Conservation (phyloP, 192 early-diverging fungal genomes). For the Backusella mclennaniae region DNA sequence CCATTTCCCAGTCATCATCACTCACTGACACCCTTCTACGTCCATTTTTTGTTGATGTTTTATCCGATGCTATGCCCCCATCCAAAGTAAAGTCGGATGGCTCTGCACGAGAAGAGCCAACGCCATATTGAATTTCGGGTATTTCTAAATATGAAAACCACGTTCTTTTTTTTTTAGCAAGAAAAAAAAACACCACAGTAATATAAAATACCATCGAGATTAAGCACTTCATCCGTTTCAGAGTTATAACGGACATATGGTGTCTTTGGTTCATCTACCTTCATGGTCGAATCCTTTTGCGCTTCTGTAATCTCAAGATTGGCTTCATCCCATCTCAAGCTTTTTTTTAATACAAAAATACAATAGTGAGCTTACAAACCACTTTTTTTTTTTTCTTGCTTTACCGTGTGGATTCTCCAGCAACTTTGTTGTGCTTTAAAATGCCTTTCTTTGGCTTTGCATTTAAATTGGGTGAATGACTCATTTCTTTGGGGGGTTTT, state of each 20-base stretch:
- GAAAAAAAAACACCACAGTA: neutral
- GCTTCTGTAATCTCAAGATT: constrained; percentile 87
- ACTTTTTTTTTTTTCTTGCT: neutral
- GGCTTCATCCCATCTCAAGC: constrained; percentile 94
- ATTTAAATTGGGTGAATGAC: constrained; percentile 12
- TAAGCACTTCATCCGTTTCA: constrained; percentile 70
- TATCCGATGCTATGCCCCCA: constrained; percentile 32
- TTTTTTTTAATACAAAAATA: constrained; percentile 24
- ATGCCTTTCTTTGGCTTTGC: constrained; percentile 35
- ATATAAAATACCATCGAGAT: constrained; percentile 16
- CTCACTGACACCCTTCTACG: constrained; percentile 32
- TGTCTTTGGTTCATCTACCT: constrained; percentile 94
- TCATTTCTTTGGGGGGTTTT: neutral
- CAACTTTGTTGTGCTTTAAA: constrained; percentile 20
- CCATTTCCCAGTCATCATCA: constrained; percentile 59
- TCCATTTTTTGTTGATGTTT: constrained; percentile 18
- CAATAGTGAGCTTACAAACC: neutral
- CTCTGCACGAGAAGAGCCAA: constrained; percentile 3
- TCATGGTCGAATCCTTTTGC: constrained; percentile 92
- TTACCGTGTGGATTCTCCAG: constrained; percentile 17
- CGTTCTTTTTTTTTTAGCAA: neutral
- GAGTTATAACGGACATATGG: constrained; percentile 91
- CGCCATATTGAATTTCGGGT: constrained; percentile 10
- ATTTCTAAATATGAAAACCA: constrained; percentile 9
- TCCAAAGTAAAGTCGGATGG: constrained; percentile 34